Conservation (phyloP, 2,329 filamentous ascomycete genomes). For the Trichoderma polysporum region DNA sequence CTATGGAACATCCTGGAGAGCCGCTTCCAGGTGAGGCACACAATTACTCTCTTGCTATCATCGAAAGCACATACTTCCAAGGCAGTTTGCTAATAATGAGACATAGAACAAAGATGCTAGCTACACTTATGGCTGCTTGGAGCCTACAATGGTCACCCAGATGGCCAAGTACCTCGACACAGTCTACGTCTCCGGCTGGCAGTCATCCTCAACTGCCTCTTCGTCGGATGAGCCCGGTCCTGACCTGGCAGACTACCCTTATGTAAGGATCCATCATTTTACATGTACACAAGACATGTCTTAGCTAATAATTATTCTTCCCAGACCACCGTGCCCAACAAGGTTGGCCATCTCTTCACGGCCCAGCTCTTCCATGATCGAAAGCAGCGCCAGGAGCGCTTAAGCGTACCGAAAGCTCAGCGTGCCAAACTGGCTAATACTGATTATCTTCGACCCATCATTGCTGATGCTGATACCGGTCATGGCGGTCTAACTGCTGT, state of each 20-base stretch:
- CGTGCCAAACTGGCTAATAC: conserved; percentile 73
- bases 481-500: conserved; percentile 97
- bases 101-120: conserved; percentile 75
- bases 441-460: conserved; percentile 93
- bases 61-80: background rate
- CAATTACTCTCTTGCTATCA: background rate
- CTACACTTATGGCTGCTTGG: conserved; percentile 95
- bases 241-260: conserved; percentile 96
- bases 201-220: conserved; percentile 94
- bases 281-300: background rate
- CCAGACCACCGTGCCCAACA: conserved; percentile 96
- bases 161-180: conserved; percentile 99
- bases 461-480: conserved; percentile 95
- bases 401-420: conserved; percentile 71
- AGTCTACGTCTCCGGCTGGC: conserved; percentile 98
- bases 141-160: conserved; percentile 97
- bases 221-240: conserved; percentile 93
- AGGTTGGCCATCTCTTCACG: conserved; percentile 96
- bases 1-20: conserved; percentile 86
- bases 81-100: background rate
- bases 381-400: conserved; percentile 94
- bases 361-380: conserved; percentile 99
- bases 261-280: conserved; percentile 53
- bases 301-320: background rate
- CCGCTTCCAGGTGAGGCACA: conserved; percentile 71